Conservation (phyloP, 768 basidiomycete species). For the Chalciporus pseudorubinellus region DNA sequence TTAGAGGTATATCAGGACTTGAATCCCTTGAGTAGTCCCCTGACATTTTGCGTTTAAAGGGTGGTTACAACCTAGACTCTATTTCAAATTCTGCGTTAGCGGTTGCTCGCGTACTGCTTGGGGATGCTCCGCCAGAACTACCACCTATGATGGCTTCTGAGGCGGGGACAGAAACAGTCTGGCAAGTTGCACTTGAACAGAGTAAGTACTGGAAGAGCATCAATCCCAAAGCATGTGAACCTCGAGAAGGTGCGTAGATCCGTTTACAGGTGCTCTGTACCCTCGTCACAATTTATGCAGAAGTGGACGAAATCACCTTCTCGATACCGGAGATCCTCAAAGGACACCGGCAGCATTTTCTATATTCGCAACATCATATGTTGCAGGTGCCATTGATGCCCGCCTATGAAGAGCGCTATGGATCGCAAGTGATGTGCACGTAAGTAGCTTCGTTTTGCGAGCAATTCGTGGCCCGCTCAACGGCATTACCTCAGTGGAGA, state of each 20-base stretch:
- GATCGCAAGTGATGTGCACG: slow-evolving; percentile 88
- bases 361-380: slow-evolving; percentile 76
- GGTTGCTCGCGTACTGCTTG: slow-evolving; percentile 84
- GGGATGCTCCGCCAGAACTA: slow-evolving; percentile 78
- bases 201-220: slow-evolving; percentile 90
- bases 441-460: slow-evolving; percentile 41
- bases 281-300: slow-evolving; percentile 34
- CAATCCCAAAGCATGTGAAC: slow-evolving; percentile 78
- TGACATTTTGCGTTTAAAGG: slow-evolving; percentile 46
- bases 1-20: slow-evolving; percentile 67
- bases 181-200: slow-evolving; percentile 83
- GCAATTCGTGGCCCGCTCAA: neutral
- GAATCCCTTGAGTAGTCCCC: neutral
- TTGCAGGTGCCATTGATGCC: slow-evolving; percentile 77
- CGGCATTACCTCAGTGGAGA: slow-evolving; percentile 51
- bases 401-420: slow-evolving; percentile 69
- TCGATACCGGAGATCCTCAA: slow-evolving; percentile 85
- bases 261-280: neutral
- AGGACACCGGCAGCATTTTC: slow-evolving; percentile 79
- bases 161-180: slow-evolving; percentile 84
- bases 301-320: slow-evolving; percentile 57
- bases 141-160: slow-evolving; percentile 73
- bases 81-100: slow-evolving; percentile 86
- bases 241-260: slow-evolving; percentile 61
- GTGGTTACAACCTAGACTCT: slow-evolving; percentile 91